phyloP scores from a whole-genome alignment of 805 yeast species.

The Candida pseudofarinosa region DNA sequence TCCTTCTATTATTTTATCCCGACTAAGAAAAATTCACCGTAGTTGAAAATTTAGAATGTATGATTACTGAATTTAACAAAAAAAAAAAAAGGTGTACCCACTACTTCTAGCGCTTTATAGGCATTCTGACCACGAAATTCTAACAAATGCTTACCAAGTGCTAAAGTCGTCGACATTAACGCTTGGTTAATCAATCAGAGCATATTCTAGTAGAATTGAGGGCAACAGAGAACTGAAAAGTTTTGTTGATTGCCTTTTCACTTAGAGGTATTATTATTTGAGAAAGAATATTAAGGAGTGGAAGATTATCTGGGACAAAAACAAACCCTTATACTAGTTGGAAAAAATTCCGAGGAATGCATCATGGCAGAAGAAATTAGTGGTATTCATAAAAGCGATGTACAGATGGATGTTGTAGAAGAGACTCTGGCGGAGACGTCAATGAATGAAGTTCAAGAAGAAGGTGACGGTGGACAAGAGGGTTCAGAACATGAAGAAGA shows the following conservation, averaged over 20 bases:
- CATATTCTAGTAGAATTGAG: neutral
- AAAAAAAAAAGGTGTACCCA: neutral
- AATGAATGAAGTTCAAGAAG: neutral
- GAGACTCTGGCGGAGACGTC: neutral
- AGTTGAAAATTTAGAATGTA: neutral
- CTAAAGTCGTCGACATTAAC: neutral
- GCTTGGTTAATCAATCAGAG: neutral
- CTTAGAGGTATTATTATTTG: neutral
- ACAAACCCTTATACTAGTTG: neutral
- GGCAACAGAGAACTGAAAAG: neutral
- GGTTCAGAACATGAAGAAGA: neutral
- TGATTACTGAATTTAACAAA: too few relatives aligned
- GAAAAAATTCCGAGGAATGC: neutral
- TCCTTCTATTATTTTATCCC: neutral
- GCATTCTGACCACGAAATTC: neutral
- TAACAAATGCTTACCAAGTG: neutral
- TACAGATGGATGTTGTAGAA: neutral
- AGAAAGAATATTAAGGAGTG: neutral
- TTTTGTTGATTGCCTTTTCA: neutral
- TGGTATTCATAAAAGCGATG: neutral
- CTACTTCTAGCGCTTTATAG: neutral
- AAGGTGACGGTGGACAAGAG: neutral
- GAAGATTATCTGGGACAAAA: too few relatives aligned
- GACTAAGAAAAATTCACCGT: neutral
- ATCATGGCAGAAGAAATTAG: neutral